Conservation (phyloP, 495 filamentous ascomycete species). For the Bombardia bombarda region DNA sequence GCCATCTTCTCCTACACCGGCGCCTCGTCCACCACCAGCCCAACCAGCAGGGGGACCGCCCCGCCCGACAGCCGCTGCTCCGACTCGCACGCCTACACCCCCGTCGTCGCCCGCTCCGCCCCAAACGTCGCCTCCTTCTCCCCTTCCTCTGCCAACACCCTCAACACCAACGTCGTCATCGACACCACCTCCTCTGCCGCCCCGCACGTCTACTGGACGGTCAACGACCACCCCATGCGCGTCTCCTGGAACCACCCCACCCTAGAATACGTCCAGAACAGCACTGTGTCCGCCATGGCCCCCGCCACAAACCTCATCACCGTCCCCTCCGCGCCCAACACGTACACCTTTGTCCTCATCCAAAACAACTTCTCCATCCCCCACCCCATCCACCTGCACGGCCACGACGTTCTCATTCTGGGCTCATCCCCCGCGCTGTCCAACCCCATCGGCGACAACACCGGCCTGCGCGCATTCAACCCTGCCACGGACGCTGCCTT, state of each 20-base stretch:
- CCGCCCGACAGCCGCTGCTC: conserved; percentile 15
- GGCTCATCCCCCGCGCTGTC: conserved; percentile 26
- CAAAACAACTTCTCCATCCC: conserved; percentile 36
- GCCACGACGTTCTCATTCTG: conserved; percentile 48
- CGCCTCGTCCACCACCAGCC: conserved; percentile 10
- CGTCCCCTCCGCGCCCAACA: conserved; percentile 12
- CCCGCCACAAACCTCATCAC: conserved; percentile 12
- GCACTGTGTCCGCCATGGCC: conserved; percentile 16
- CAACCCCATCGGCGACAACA: conserved; percentile 8
- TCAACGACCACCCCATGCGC: conserved; percentile 26
- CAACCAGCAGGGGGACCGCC: conserved; percentile 5
- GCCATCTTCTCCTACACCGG: conserved; percentile 21
- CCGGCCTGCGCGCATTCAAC: conserved; percentile 21
- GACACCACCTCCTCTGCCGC: conserved; percentile 14
- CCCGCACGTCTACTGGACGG: conserved; percentile 26
- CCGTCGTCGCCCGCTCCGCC: conserved; percentile 14
- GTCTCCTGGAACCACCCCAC: conserved; percentile 27
- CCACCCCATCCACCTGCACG: conserved; percentile 44
- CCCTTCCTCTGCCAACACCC: conserved; percentile 4
- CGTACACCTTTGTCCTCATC: conserved; percentile 34
- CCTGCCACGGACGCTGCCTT: conserved; percentile 12
- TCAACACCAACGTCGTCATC: conserved; percentile 17
- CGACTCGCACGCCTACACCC: conserved; percentile 7
- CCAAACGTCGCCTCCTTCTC: conserved; percentile 13
- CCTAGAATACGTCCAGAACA: conserved; percentile 22